These are phyloP conservation scores for Daldinia decipiens DNA, from an alignment of 495 filamentous ascomycete genomes.

Conservation along the genomic window DNA sequence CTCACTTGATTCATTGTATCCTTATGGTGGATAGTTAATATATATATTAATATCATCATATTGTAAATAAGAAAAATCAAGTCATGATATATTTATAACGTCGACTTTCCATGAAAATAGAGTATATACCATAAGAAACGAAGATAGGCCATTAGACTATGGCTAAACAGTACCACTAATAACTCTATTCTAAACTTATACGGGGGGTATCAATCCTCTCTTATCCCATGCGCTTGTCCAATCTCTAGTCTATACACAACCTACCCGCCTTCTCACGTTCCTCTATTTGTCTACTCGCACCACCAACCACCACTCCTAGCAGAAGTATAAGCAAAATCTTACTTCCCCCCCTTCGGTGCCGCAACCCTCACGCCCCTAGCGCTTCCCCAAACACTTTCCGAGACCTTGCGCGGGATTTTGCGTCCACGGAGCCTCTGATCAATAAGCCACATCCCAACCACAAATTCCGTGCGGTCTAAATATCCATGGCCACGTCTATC, in stretches of 20 bases:
- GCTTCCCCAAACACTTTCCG: slow-evolving; percentile 87
- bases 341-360: slow-evolving; percentile 38
- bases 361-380: slow-evolving; percentile 67
- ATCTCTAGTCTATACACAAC: slow-evolving; percentile 8
- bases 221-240: slow-evolving; percentile 1
- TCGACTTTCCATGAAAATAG: no score
- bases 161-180: slow-evolving; percentile 10
- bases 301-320: neutral
- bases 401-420: slow-evolving; percentile 82
- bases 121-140: neutral
- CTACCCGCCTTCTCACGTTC: neutral
- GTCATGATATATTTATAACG: no score
- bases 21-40: no score
- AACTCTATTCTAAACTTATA: slow-evolving; percentile 30
- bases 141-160: neutral
- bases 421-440: slow-evolving; percentile 89
- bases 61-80: no score
- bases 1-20: no score
- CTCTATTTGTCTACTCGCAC: slow-evolving; percentile 1
- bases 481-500: slow-evolving; percentile 68
- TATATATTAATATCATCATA: neutral
- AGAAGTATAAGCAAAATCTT: slow-evolving; percentile 6
- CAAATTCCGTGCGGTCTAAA: slow-evolving; percentile 83
- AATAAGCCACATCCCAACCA: slow-evolving; percentile 95
- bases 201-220: slow-evolving; percentile 38